A percentile compares a stretch with the other conserved stretches of the same genome.
Conservation (phyloP, 2,329 filamentous ascomycete species). For the Aspergillus neotritici region DNA sequence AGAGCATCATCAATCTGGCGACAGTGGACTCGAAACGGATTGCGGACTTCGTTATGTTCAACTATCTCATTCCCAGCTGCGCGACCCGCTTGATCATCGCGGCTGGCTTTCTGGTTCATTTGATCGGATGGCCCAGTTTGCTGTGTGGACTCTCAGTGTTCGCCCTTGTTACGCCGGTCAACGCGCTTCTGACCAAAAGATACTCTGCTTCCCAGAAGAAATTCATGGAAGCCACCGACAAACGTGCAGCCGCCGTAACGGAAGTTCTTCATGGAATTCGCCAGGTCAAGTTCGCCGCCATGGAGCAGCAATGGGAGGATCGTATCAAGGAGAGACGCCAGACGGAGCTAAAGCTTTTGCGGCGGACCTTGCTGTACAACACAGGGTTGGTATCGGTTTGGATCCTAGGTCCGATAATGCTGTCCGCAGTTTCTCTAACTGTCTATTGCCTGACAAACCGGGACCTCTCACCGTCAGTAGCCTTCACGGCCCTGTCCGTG, state of each 20-base stretch:
- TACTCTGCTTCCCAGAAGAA: constrained; percentile 61
- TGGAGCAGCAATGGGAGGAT: constrained; percentile 67
- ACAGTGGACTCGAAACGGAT: constrained; percentile 68
- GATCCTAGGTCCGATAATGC: constrained; percentile 65
- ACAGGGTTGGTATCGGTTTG: constrained; percentile 60
- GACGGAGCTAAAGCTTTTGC: constrained; percentile 60
- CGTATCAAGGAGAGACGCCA: constrained; percentile 61
- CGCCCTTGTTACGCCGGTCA: constrained; percentile 59
- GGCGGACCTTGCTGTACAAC: constrained; percentile 61
- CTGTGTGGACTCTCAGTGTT: constrained; percentile 60
- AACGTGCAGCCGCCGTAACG: constrained; percentile 66
- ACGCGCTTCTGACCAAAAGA: constrained; percentile 59
- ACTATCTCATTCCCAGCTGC: constrained; percentile 59
- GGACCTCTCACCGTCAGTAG: constrained; percentile 62
- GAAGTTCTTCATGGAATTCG: constrained; percentile 71
- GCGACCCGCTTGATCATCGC: constrained; percentile 60
- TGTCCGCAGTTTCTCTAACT: constrained; percentile 65
- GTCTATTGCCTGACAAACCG: constrained; percentile 62
- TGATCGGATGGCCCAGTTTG: constrained; percentile 67
- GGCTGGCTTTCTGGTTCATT: constrained; percentile 56
- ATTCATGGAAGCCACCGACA: constrained; percentile 69
- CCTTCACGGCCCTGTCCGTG: constrained; percentile 69
- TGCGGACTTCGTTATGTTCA: constrained; percentile 60
- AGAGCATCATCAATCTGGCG: constrained; percentile 70
- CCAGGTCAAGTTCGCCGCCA: constrained; percentile 74